phyloP scores from a whole-genome alignment of 129 eudicot species.

The Apium graveolens region DNA sequence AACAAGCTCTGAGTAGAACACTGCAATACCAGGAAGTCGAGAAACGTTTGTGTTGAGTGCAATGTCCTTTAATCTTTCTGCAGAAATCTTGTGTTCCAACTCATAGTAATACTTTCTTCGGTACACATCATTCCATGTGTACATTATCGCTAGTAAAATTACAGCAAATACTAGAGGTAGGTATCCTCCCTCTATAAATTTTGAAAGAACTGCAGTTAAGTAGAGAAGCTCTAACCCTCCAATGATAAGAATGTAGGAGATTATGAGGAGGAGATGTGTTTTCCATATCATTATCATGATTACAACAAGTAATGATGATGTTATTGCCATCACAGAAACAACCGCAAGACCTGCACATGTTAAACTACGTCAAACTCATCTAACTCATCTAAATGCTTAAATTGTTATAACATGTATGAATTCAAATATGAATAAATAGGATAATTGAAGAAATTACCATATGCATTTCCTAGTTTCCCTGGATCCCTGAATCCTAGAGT shows the following conservation, averaged over 20 bases:
- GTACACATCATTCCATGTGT: conserved; percentile 59
- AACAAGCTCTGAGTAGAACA: conserved; percentile 73
- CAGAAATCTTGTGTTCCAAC: conserved; percentile 47
- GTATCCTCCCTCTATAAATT: conserved; percentile 44
- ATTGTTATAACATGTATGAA: not conserved
- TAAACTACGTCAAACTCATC: too few species aligned
- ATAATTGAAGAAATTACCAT: conserved; percentile 31
- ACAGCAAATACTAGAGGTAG: conserved; percentile 44
- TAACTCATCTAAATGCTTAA: not conserved
- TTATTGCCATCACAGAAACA: conserved; percentile 43
- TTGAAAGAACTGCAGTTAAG: conserved; percentile 46
- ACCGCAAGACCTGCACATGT: conserved; percentile 44
- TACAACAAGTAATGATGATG: conserved; percentile 44
- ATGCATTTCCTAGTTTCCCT: conserved; percentile 35
- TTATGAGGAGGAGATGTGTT: conserved; percentile 23
- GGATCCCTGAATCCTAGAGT: conserved; percentile 33
- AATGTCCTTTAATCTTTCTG: conserved; percentile 30
- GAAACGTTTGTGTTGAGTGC: conserved; percentile 11
- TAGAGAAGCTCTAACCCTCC: conserved; percentile 25
- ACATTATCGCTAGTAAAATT: conserved; percentile 44
- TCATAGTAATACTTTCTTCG: conserved; percentile 61
- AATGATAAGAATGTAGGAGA: conserved; percentile 22
- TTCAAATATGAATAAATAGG: not conserved
- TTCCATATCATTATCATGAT: conserved; percentile 45
- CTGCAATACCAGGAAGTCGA: conserved; percentile 49